These are phyloP conservation scores for Mycena galericulata DNA, from an alignment of 768 basidiomycete species.

Conservation along the genomic window DNA sequence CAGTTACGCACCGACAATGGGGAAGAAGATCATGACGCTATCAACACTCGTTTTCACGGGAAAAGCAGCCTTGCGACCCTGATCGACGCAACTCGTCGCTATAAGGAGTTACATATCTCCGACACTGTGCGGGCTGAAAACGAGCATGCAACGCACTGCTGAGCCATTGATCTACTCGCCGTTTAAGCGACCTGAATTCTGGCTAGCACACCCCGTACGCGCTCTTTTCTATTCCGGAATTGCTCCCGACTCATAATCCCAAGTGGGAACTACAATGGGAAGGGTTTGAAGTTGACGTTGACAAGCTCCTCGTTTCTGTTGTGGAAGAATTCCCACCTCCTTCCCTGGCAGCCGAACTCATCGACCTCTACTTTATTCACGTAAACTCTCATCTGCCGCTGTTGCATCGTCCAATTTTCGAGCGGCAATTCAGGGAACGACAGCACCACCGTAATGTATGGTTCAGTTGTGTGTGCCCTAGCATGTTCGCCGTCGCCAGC, in stretches of 20 bases:
- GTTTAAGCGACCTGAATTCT: slow-evolving; percentile 57
- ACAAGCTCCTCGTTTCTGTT: slow-evolving; percentile 46
- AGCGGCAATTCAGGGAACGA: slow-evolving; percentile 65
- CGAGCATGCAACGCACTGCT: slow-evolving; percentile 13
- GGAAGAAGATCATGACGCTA: slow-evolving; percentile 54
- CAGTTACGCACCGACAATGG: slow-evolving; percentile 40
- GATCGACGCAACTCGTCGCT: slow-evolving; percentile 64
- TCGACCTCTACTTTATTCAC: slow-evolving; percentile 76
- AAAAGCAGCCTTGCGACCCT: slow-evolving; percentile 69
- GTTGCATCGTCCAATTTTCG: slow-evolving; percentile 79
- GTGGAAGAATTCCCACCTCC: slow-evolving; percentile 68
- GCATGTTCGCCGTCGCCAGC: slow-evolving; percentile 77
- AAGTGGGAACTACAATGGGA: slow-evolving; percentile 75
- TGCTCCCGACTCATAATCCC: slow-evolving; percentile 11
- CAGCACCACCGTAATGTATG: slow-evolving; percentile 66
- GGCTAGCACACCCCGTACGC: slow-evolving; percentile 68
- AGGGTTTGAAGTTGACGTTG: slow-evolving; percentile 48
- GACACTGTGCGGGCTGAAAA: slow-evolving; percentile 40
- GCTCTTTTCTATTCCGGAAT: background rate
- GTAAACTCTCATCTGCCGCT: slow-evolving; percentile 72
- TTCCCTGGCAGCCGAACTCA: slow-evolving; percentile 68
- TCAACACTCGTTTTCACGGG: slow-evolving; percentile 65
- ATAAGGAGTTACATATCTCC: slow-evolving; percentile 63
- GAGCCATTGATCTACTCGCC: slow-evolving; percentile 41
- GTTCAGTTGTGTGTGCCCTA: slow-evolving; percentile 72